phyloP scores from a whole-genome alignment of 768 basidiomycete species.

The Collybia nuda region DNA sequence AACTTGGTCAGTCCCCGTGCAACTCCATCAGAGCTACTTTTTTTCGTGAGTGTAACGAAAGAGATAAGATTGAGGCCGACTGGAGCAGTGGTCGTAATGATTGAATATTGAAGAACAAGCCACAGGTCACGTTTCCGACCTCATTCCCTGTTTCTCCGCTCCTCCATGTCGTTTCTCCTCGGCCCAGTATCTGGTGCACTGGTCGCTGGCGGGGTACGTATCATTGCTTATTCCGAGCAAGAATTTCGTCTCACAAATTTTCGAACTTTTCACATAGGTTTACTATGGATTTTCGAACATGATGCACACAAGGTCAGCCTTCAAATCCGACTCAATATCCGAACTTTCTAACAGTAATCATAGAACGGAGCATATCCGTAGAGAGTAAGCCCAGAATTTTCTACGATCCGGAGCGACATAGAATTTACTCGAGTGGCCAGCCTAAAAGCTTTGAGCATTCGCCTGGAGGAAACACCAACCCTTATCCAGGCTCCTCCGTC shows the following conservation, averaged over 20 bases:
- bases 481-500: slow-evolving; percentile 49
- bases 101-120: too few relatives aligned
- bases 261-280: slow-evolving; percentile 32
- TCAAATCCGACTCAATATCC: slow-evolving; percentile 1
- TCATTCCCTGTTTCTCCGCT: not conserved
- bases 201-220: slow-evolving; percentile 59
- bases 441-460: slow-evolving; percentile 47
- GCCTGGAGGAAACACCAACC: slow-evolving; percentile 49
- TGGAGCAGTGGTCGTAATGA: too few relatives aligned
- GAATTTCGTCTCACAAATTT: too few relatives aligned
- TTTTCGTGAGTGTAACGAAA: too few relatives aligned
- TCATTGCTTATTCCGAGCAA: not conserved
- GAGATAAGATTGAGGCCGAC: too few relatives aligned
- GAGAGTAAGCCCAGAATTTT: slow-evolving; percentile 45
- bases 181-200: slow-evolving; percentile 73
- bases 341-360: slow-evolving; percentile 2
- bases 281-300: slow-evolving; percentile 73
- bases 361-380: slow-evolving; percentile 55
- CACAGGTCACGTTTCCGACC: not conserved
- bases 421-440: slow-evolving; percentile 24
- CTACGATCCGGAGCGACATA: not conserved
- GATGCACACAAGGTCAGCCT: slow-evolving; percentile 58
- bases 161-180: slow-evolving; percentile 55
- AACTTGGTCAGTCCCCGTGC: too few relatives aligned
- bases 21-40: too few relatives aligned